Evolutionary conservation across 345 rosid genomes (phyloP).

Genomic region (Ceriops tagal): DNA sequence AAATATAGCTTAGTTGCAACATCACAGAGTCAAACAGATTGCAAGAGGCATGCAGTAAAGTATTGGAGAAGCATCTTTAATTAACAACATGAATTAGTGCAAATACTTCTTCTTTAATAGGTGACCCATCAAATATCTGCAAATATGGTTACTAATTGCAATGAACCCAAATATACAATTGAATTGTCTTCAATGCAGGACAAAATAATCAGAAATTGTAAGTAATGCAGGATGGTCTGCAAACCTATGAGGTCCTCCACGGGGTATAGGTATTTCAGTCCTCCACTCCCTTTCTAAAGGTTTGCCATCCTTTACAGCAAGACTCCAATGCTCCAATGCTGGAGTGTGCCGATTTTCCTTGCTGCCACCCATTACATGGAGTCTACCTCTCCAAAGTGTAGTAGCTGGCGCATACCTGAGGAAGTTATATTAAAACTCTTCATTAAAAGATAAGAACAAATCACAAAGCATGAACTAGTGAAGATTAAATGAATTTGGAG

Average conservation of each 20-base stretch:
- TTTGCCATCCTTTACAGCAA: conserved; percentile 88
- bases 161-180: too few species aligned
- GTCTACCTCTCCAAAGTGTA: conserved; percentile 95
- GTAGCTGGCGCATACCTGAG: conserved; percentile 97
- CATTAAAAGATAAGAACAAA: not conserved
- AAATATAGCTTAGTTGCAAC: too few species aligned
- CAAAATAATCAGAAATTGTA: too few species aligned
- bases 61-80: too few species aligned
- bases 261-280: conserved; percentile 85
- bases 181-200: too few species aligned
- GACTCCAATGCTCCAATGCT: conserved; percentile 83
- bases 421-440: not conserved
- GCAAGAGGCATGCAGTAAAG: too few species aligned
- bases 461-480: not conserved
- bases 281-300: conserved; percentile 82
- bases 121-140: too few species aligned
- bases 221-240: conserved; percentile 1
- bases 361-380: conserved; percentile 99
- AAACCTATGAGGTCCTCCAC: conserved; percentile 98
- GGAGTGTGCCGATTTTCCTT: conserved; percentile 88
- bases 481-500: not conserved
- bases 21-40: too few species aligned
- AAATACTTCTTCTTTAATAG: too few species aligned
- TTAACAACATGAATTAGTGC: too few species aligned
- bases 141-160: too few species aligned